Percentiles rank a stretch among this genome's conserved stretches.
These are phyloP conservation scores for Solanum dulcamara DNA, from an alignment of 257 asterid species.

Conservation along the genomic window DNA sequence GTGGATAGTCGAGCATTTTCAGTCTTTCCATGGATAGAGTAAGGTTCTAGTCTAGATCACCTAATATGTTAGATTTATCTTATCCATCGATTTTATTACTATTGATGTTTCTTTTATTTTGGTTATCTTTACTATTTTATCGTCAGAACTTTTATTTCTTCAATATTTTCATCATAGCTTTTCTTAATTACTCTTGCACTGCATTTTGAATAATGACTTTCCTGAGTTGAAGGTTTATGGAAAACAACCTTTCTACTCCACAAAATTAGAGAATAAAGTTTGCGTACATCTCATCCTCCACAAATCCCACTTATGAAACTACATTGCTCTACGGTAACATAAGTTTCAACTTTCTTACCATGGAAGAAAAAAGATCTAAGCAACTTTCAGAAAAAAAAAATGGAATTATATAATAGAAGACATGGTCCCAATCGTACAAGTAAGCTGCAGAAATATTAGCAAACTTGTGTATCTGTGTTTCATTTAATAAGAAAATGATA, in stretches of 20 bases:
- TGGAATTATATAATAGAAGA: neutral
- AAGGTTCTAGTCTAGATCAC: neutral
- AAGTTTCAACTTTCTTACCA: neutral
- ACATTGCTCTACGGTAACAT: neutral
- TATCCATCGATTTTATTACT: neutral
- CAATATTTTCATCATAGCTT: neutral
- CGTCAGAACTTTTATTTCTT: neutral
- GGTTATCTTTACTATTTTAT: neutral
- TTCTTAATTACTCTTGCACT: neutral
- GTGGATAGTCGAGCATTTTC: neutral
- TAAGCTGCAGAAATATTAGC: neutral
- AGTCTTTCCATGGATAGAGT: neutral
- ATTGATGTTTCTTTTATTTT: neutral
- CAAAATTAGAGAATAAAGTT: too few species aligned
- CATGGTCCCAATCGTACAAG: neutral
- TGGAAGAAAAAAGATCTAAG: neutral
- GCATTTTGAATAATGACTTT: neutral
- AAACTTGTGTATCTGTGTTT: neutral
- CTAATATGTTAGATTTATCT: neutral
- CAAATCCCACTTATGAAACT: neutral
- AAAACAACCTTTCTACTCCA: too few species aligned
- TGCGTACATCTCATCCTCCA: too few species aligned
- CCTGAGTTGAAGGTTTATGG: rapidly evolving
- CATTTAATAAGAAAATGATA: conserved; percentile 1
- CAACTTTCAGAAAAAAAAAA: neutral